Evolutionary conservation across 1,139 yeast species (phyloP), one percentile per base, ranked within the genome.

Genomic region (Blastobotrys serpentis): DNA sequence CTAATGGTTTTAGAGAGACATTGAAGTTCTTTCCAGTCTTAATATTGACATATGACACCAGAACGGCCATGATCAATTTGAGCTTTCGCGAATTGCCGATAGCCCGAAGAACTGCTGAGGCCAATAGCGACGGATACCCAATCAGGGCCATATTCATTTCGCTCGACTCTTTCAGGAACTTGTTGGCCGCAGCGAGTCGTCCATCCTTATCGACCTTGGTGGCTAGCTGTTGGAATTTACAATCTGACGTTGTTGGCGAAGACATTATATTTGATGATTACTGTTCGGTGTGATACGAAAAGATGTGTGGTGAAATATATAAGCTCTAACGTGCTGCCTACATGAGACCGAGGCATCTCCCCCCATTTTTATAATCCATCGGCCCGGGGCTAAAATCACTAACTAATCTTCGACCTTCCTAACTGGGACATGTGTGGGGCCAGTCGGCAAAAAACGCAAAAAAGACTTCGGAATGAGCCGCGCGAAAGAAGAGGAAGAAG

Each of bases 41-140:
- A 8, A 16, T 6, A 11, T 33, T 33, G 40, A 46, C 25, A 21
- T 30, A 38, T 19, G 30, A 30, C 32, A 17, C 44, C 39, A 14
- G 42, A 21, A 22, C 16, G 13, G 13, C 46, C 40, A 46, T 47
- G 11, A 41, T 38, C 30, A 41, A 29, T 33, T 39, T 42, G 21
- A 56, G 45, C 40, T 44, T 45, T 17, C 52, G 44, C n/a, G 49
- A 37, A 3, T 30, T 38, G 7, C 51, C 52, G n/a, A 49, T 37
- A 22, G 37, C 36, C 33, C 51, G 53, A 22, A 63, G 41, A 21
- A 59, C 42, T n/a, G 60, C 63, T 6, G 63, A 56, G 21, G 62
- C 44, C 29, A 64, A 47, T 40, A 62, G 56, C 18, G 63, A 50
- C 14, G 60, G 55, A 46, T 63, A 64, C 19, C 67, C 65, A n/a